Conservation (phyloP, 495 filamentous ascomycete species). For the Hypoxylon lienhwacheense region DNA sequence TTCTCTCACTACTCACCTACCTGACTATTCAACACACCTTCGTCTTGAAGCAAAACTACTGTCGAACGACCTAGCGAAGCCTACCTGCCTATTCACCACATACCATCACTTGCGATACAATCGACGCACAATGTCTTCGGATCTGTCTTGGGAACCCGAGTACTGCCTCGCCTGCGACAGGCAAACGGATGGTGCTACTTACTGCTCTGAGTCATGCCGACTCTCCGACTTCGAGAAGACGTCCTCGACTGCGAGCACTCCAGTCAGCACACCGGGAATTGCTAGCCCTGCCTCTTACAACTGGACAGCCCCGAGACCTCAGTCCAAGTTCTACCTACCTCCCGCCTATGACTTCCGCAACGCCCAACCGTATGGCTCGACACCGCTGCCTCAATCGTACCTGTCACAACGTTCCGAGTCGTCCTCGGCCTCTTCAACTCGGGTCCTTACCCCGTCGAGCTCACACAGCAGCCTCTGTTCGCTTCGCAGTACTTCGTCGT, state of each 20-base stretch:
- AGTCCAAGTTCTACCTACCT: constrained; percentile 65
- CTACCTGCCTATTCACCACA: constrained; percentile 2
- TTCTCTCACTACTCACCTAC: background rate
- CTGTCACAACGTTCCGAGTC: constrained; percentile 41
- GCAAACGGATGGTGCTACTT: constrained; percentile 76
- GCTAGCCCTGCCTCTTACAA: constrained; percentile 48
- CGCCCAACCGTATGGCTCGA: constrained; percentile 49
- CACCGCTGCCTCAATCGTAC: constrained; percentile 38
- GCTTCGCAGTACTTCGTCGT: constrained; percentile 64
- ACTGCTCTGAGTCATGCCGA: constrained; percentile 92
- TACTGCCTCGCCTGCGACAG: constrained; percentile 95
- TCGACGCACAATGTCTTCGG: constrained; percentile 57
- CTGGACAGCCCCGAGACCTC: constrained; percentile 45
- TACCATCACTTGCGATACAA: constrained; percentile 20
- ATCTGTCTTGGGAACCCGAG: constrained; percentile 82
- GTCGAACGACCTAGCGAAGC: constrained; percentile 7
- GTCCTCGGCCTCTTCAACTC: constrained; percentile 40
- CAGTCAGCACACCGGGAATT: constrained; percentile 55
- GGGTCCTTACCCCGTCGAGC: constrained; percentile 72
- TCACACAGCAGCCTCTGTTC: constrained; percentile 86
- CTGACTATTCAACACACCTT: background rate
- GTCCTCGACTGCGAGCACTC: constrained; percentile 57
- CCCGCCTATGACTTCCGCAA: constrained; percentile 71
- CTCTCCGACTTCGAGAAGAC: constrained; percentile 83
- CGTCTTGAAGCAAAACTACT: background rate